A percentile compares a stretch with the other conserved stretches of the same genome.
Conservation (phyloP, 768 basidiomycete genomes). For the Boletus barrowsii region DNA sequence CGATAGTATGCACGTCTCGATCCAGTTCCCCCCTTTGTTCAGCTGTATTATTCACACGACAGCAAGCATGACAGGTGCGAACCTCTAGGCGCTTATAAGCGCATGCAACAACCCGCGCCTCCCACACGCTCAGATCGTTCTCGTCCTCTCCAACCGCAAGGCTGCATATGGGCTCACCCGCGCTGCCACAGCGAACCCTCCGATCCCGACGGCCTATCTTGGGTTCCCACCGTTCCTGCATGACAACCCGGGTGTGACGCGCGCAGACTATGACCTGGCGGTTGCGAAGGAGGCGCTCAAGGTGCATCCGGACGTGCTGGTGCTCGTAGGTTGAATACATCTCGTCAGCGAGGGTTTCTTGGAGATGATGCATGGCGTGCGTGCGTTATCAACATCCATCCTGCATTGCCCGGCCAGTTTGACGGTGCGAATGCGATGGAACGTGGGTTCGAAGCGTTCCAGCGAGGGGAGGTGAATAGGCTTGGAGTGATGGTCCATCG, state of each 20-base stretch:
- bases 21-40: neutral
- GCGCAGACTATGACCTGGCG: conserved; percentile 83
- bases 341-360: conserved; percentile 83
- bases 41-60: neutral
- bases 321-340: conserved; percentile 99
- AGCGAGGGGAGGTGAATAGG: conserved; percentile 70
- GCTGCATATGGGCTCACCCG: conserved; percentile 85
- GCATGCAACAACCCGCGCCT: conserved; percentile 74
- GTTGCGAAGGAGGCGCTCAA: conserved; percentile 65
- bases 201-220: conserved; percentile 80
- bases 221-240: conserved; percentile 84
- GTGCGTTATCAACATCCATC: conserved; percentile 74
- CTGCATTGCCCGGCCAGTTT: conserved; percentile 93
- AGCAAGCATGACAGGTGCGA: conserved; percentile 60
- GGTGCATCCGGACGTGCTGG: conserved; percentile 75
- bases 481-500: conserved; percentile 93
- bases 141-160: conserved; percentile 91
- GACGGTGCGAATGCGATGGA: conserved; percentile 92
- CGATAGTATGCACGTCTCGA: conserved; percentile 28
- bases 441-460: conserved; percentile 85
- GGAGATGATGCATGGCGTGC: conserved; percentile 49
- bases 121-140: conserved; percentile 64
- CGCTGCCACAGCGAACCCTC: conserved; percentile 64
- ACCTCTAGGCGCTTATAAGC: conserved; percentile 95
- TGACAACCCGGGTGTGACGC: conserved; percentile 63